Percentiles rank a stretch among this genome's conserved stretches.
Conservation (phyloP, 306 rosid species). For the Dicorynia guianensis region DNA sequence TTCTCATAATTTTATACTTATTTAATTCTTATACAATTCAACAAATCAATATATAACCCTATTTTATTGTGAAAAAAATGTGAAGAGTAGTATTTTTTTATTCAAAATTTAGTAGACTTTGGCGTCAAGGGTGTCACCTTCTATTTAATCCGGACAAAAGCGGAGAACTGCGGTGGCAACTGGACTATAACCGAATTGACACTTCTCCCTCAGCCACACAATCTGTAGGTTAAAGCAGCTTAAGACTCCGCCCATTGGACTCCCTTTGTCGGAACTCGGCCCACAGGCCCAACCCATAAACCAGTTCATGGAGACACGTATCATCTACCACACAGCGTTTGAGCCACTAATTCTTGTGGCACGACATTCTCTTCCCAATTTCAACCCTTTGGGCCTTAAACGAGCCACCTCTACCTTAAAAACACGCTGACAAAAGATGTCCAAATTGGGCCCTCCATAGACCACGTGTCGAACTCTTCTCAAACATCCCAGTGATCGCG, state of each 20-base stretch:
- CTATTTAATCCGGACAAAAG: too few species aligned
- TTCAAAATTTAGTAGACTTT: too few species aligned
- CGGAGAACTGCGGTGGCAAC: too few species aligned
- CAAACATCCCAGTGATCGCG: neutral
- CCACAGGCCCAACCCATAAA: slow-evolving; percentile 42
- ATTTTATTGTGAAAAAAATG: too few species aligned
- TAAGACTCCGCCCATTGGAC: neutral
- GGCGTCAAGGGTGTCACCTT: too few species aligned
- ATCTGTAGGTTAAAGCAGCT: neutral
- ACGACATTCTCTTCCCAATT: neutral
- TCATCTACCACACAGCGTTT: neutral
- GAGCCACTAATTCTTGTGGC: slow-evolving; percentile 40
- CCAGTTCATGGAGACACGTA: neutral
- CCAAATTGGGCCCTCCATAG: neutral
- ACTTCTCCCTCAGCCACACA: neutral
- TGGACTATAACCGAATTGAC: too few species aligned
- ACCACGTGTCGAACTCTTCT: neutral
- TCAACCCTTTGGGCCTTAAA: slow-evolving; percentile 30
- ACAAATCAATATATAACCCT: too few species aligned
- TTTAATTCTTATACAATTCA: too few species aligned
- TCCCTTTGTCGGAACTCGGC: neutral
- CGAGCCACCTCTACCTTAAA: neutral
- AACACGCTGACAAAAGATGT: neutral
- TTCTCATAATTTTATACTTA: too few species aligned
- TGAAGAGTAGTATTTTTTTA: too few species aligned